Evolutionary conservation across 495 filamentous ascomycete species (phyloP), one percentile per base, ranked within the genome.

Genomic region (Lichina pygmaea): DNA sequence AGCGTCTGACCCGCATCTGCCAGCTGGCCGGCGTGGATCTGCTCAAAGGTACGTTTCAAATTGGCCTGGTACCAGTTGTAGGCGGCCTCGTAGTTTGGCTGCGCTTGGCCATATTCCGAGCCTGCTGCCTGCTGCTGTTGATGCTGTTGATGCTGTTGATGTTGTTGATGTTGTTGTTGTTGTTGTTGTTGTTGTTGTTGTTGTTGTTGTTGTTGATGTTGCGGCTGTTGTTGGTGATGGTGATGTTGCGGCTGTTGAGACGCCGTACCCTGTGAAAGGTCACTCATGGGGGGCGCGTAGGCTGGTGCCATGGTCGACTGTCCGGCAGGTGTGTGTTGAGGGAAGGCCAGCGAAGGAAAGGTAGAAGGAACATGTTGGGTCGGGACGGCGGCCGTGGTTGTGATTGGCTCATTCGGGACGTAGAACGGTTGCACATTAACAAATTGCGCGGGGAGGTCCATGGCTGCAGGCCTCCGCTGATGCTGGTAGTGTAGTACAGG

Each of bases 361-460:
- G 72, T 64, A 10, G 68, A 57, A 47, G 67, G 58, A 34, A 71
- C 55, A 57, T 71, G 66, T 56, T 67, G 62, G 53, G 70, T 57
- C 24, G 64, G 60, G 15, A 60, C 45, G 2, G 69, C 60, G 44
- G 72, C 62, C 46, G 75, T 67, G 31, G 73, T 62, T 52, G 67
- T 75, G 51, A 75, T 66, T 57, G 75, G 66, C 54, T 84, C 80
- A 55, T 67, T 67, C 48, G 71, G 62, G 56, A 61, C 52, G 54
- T 86, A 93, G 63, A 91, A 94, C 58, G 77, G 80, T 67, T 74
- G 62, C 54, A 75, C 65, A 39, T 64, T 64, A 34, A 34, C 44
- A 60, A 78, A 78, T 51, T 74, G 73, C 50, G 72, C 70, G 48
- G 76, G 65, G 56, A 89, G 67, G 52, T 89, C 81, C 54, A 93